phyloP scores from a whole-genome alignment of 2,329 filamentous ascomycete species.

The Alternaria tenuissima region DNA sequence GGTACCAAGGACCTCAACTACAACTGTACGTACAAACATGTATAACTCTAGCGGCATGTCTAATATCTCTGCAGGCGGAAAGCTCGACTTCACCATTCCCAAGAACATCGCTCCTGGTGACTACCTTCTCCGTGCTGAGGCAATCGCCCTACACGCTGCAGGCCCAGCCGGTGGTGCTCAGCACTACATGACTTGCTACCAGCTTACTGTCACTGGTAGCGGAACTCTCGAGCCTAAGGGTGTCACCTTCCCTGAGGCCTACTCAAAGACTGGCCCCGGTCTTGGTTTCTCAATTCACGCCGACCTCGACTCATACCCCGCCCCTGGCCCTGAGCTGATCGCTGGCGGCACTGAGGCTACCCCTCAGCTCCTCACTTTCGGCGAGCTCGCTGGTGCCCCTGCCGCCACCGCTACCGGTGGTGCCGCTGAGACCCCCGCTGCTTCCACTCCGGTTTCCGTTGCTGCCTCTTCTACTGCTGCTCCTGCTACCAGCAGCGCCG shows the following conservation, averaged over 20 bases:
- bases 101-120: conserved; percentile 53
- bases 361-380: conserved; percentile 37
- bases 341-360: conserved; percentile 37
- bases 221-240: conserved; percentile 46
- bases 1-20: conserved; percentile 54
- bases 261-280: conserved; percentile 52
- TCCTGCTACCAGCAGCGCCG: conserved; percentile 12
- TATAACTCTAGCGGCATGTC: not conserved
- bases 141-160: conserved; percentile 57
- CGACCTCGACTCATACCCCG: conserved; percentile 48
- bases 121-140: conserved; percentile 57
- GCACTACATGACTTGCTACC: conserved; percentile 57
- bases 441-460: conserved; percentile 24
- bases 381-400: conserved; percentile 32
- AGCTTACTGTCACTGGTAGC: conserved; percentile 52
- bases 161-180: conserved; percentile 52
- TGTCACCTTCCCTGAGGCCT: conserved; percentile 59
- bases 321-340: conserved; percentile 51
- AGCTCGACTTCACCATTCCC: conserved; percentile 47
- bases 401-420: conserved; percentile 27
- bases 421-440: conserved; percentile 24
- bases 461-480: conserved; percentile 11
- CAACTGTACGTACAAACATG: conserved; percentile 33
- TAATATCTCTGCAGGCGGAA: conserved; percentile 22
- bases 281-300: conserved; percentile 56